phyloP scores from a whole-genome alignment of 1,139 yeast genomes.

The Saccharomyces hybrid region DNA sequence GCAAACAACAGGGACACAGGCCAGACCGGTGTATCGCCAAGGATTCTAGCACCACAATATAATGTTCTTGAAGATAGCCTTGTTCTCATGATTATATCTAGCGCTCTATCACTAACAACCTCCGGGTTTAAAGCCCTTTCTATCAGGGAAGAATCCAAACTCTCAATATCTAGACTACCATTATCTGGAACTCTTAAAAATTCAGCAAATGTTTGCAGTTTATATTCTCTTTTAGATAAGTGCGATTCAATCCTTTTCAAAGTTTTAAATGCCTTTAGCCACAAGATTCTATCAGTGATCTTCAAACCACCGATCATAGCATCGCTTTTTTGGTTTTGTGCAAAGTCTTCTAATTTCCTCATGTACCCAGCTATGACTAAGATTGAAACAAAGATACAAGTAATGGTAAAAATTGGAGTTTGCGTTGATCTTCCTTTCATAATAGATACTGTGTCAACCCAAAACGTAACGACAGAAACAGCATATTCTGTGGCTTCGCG shows the following conservation, averaged over 20 bases:
- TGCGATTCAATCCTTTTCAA: conserved; percentile 51
- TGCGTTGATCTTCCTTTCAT: conserved; percentile 29
- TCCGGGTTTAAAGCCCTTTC: conserved; percentile 39
- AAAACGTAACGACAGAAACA: conserved; percentile 52
- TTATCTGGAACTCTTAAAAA: conserved; percentile 46
- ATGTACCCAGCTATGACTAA: conserved; percentile 56
- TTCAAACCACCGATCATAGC: conserved; percentile 17
- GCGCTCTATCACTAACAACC: conserved; percentile 36
- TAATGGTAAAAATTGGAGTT: conserved; percentile 58
- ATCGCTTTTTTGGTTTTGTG: conserved; percentile 22
- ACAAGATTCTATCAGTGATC: conserved; percentile 34
- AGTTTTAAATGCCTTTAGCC: conserved; percentile 35
- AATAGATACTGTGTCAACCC: conserved; percentile 61
- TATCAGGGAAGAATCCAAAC: conserved; percentile 39
- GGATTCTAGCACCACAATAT: conserved; percentile 60
- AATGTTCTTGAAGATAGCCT: conserved; percentile 50
- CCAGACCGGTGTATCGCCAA: conserved; percentile 81
- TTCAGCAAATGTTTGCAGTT: conserved; percentile 44
- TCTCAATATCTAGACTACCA: conserved; percentile 46
- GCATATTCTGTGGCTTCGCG: conserved; percentile 53
- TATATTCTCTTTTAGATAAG: conserved; percentile 39
- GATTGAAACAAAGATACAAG: conserved; percentile 56
- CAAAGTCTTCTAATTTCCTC: conserved; percentile 46
- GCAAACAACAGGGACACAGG: conserved; percentile 70
- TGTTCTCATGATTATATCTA: conserved; percentile 39